Base-by-base conservation (phyloP, 805 yeast genomes). In the Wickerhamiella australiensis region DNA sequence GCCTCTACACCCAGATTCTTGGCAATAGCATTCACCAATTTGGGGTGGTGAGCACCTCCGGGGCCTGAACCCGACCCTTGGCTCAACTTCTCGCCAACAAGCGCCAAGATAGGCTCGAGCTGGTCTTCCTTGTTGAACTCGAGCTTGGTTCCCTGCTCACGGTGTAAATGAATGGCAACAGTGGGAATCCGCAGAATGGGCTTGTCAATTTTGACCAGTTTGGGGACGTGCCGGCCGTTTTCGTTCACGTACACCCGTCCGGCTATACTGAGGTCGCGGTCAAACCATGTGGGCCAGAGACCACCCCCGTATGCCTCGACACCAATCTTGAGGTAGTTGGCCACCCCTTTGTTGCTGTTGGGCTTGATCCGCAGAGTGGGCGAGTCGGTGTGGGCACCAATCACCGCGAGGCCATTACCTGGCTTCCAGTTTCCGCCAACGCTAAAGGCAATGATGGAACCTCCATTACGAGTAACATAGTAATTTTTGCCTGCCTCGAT, bases 251-350 rank as follows among this genome's bases (percentile, higher is more conserved):
- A 80, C 1, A 90, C 95, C 56, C 97, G 73, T 13, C 98, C 98
- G 7, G 96, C 97, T 52, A 87, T 69, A 35, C 90, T 75, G 57
- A 92, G 73, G 64, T 90, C 96, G 52, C 96, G 78, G 65, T 90
- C 98, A 61, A 92, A 90, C 96, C 97, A 90, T 4, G 95, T 78
- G 62, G 85, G 96, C 79, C 96, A 92, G 50, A 88, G 79, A 46
- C 95, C 92, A 31, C 97, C 97, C 50, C 98, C 97, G 61, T 90
- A 90, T 46, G 81, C 77, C 65, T 92, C 97, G 8, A 92, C 94
- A 35, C 95, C 97, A 17, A 92, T 78, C 64, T 88, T 95, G 50
- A 78, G 73, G 59, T 79, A 90, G 1, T 94, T 94, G 58, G 84
- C 53, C 6, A 72, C 68, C 9, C 68, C 64, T 56, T 76, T 77